phyloP scores from a whole-genome alignment of 2,329 filamentous ascomycete species.

The Calonectria honghensis region DNA sequence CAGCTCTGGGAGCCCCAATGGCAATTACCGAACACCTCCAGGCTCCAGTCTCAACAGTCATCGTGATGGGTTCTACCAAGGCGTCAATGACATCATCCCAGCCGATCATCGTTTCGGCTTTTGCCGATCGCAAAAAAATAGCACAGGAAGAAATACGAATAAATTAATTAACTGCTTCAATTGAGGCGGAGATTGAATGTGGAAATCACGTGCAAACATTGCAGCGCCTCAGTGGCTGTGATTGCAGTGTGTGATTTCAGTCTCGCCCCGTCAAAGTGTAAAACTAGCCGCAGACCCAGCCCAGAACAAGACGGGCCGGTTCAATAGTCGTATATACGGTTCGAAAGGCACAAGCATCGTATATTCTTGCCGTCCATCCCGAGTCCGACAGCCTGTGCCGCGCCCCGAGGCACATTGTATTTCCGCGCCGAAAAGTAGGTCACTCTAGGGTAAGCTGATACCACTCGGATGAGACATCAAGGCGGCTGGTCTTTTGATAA shows the following conservation, averaged over 20 bases:
- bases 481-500: too few species aligned
- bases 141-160: background rate
- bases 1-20: background rate
- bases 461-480: background rate
- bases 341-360: background rate
- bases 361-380: constrained; percentile 11
- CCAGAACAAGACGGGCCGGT: background rate
- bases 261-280: background rate
- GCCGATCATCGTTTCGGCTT: constrained; percentile 18
- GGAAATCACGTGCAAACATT: background rate
- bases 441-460: constrained; percentile 6
- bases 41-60: background rate
- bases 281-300: background rate
- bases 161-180: background rate
- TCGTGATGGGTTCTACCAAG: constrained; percentile 21
- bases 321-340: background rate
- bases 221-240: background rate
- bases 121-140: background rate
- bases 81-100: constrained; percentile 25
- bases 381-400: background rate
- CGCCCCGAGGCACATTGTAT: background rate
- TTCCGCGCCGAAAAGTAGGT: background rate
- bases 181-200: background rate
- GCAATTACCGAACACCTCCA: background rate
- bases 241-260: background rate